Base-by-base conservation (phyloP, 192 early-diverging fungal species). In the Coemansia sp. region DNA sequence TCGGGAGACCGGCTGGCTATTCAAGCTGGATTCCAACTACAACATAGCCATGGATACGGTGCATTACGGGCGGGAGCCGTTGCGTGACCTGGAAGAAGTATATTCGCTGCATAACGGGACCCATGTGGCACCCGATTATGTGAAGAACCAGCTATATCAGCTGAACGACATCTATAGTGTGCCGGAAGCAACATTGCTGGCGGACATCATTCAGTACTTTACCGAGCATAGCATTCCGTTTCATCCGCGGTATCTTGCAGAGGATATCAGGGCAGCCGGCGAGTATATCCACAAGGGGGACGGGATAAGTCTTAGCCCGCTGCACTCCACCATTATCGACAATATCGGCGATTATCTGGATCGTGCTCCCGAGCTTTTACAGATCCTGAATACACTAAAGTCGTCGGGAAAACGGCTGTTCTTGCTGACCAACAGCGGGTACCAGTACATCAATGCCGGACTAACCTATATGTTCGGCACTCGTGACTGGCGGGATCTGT, bases 171-270 rank as follows among this genome's bases (percentile, higher is more conserved):
- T 86, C 8, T 86, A 84, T 40, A 80, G 76, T 11, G 67, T 82
- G 20, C 84, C 84, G 0, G 66, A 82, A 40, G 80, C 83, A 0
- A 82, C 82, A 12, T 46, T 84, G 20, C 56, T 85, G 43, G 80
- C 81, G 11, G 84, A 86, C 40, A 64, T 86, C 18, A 66, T 81
- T 11, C 84, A 86, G 71, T 80, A 82, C 40, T 86, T 86, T 59
- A 53, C 59, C 16, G 83, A 86, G 28, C 58, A 80, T 47, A 59
- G 59, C 26, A 82, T 82, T 16, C 64, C 69, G 57, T 85, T 85
- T 46, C 84, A 85, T 40, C 80, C 84, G 46, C 75, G 82, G n/a
- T 85, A 83, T 40, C 62, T 85, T 16, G 79, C 75, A 4, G 84
- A 85, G 32, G 84, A 85, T 37, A 76, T 85, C 3, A 69, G 69